phyloP scores from a whole-genome alignment of 306 rosid species.

The Citrullus colocynthis region DNA sequence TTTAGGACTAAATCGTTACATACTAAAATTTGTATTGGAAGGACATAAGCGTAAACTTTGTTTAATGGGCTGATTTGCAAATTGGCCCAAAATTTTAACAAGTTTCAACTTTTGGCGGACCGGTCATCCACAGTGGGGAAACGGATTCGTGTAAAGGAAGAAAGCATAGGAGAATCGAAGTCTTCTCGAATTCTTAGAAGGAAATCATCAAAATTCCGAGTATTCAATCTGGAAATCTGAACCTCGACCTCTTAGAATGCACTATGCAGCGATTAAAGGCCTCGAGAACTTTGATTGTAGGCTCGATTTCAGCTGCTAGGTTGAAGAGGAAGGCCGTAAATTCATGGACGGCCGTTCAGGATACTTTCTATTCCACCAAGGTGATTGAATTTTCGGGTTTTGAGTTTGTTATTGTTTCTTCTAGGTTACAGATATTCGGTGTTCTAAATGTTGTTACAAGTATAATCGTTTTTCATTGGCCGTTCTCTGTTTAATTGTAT shows the following conservation, averaged over 20 bases:
- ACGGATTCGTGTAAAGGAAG: background rate
- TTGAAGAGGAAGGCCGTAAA: conserved; percentile 46
- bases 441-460: background rate
- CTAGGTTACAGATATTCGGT: background rate
- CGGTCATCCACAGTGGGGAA: background rate
- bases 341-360: conserved; percentile 69
- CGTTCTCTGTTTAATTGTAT: background rate
- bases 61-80: background rate
- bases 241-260: conserved; percentile 13
- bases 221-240: background rate
- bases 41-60: background rate
- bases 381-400: conserved; percentile 13
- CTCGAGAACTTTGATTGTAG: conserved; percentile 19
- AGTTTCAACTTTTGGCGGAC: background rate
- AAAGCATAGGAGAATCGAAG: background rate
- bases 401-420: background rate
- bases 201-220: background rate
- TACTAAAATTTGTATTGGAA: no score
- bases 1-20: no score
- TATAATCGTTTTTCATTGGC: background rate
- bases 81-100: background rate
- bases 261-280: conserved; percentile 53
- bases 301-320: conserved; percentile 26
- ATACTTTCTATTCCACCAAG: conserved; percentile 63
- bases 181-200: background rate